phyloP scores from a whole-genome alignment of 768 basidiomycete genomes.

The Auricularia cornea region DNA sequence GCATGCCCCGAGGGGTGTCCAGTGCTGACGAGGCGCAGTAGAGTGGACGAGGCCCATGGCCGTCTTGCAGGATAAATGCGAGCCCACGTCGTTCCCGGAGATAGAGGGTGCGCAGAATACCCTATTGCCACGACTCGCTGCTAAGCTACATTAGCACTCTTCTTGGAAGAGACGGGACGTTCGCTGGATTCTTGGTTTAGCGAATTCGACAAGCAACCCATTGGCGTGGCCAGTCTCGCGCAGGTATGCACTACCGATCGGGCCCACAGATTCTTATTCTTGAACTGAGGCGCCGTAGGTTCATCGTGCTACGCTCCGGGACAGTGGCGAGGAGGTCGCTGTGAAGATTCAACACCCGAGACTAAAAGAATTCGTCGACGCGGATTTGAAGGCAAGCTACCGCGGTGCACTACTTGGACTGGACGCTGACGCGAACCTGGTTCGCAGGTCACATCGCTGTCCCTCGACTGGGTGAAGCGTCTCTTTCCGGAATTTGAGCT shows the following conservation, averaged over 20 bases:
- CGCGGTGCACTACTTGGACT: neutral
- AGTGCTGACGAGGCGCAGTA: slow-evolving; percentile 25
- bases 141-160: slow-evolving; percentile 68
- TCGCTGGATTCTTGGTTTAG: slow-evolving; percentile 70
- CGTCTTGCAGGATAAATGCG: slow-evolving; percentile 84
- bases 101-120: slow-evolving; percentile 34
- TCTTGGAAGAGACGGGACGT: slow-evolving; percentile 69
- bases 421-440: neutral
- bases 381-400: slow-evolving; percentile 68
- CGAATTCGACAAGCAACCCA: slow-evolving; percentile 78
- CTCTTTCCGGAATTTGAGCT: slow-evolving; percentile 97
- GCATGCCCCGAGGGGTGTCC: slow-evolving; percentile 11
- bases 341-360: slow-evolving; percentile 95
- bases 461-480: slow-evolving; percentile 75
- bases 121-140: slow-evolving; percentile 78
- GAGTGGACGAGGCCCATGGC: slow-evolving; percentile 57
- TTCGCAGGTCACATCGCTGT: slow-evolving; percentile 28
- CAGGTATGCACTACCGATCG: slow-evolving; percentile 60
- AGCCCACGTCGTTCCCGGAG: slow-evolving; percentile 74
- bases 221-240: slow-evolving; percentile 92
- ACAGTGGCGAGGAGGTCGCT: slow-evolving; percentile 69
- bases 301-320: slow-evolving; percentile 53
- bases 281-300: neutral
- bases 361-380: slow-evolving; percentile 81
- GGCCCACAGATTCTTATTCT: neutral